Evolutionary conservation across 2,329 filamentous ascomycete species (phyloP).

Genomic region (Trichoderma harzianum): DNA sequence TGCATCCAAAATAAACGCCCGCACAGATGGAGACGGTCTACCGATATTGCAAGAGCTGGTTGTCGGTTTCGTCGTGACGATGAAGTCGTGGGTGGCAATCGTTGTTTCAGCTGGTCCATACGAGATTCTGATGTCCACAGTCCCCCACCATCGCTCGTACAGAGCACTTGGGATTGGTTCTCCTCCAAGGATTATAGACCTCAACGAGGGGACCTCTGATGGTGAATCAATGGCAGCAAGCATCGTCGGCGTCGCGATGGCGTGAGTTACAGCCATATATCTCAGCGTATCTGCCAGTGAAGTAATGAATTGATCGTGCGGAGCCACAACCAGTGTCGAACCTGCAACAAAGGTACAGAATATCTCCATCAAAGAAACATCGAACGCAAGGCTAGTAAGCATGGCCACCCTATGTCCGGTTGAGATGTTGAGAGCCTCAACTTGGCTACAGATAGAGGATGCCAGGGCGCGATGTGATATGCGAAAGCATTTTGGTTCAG

Average conservation of each 20-base stretch:
- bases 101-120: background rate
- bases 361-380: background rate
- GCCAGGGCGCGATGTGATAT: background rate
- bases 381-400: background rate
- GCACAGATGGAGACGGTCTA: background rate
- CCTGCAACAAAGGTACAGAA: background rate
- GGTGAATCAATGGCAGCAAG: background rate
- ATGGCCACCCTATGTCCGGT: background rate
- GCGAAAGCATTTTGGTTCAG: background rate
- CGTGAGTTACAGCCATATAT: background rate
- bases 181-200: background rate
- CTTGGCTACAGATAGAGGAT: background rate
- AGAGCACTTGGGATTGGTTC: background rate
- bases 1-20: background rate
- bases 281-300: background rate
- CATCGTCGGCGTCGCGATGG: background rate
- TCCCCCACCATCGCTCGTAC: background rate
- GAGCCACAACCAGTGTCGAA: background rate
- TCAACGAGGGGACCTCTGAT: background rate
- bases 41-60: background rate
- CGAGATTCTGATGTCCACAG: background rate
- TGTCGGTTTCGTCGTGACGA: background rate
- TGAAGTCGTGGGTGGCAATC: background rate
- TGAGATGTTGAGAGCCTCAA: background rate
- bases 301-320: background rate